Percentiles rank a stretch among this genome's conserved stretches.
Conservation (phyloP, 1,284 basidiomycete genomes). For the Ganoderma lingzhi region DNA sequence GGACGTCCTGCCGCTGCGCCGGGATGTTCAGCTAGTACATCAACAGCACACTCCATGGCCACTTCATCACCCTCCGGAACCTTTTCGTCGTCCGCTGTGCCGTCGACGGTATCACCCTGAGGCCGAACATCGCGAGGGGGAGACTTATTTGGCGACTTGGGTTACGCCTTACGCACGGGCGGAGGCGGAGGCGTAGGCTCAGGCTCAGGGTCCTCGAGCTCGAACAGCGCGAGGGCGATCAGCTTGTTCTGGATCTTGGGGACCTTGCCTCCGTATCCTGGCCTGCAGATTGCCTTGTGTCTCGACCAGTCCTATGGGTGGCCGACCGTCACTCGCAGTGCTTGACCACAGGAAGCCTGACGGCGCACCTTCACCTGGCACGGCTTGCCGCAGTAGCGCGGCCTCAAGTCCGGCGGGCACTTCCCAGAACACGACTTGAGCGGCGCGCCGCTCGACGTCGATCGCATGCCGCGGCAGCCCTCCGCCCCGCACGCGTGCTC, state of each 20-base stretch:
- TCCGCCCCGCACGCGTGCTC: not conserved
- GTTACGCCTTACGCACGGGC: not conserved
- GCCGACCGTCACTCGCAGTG: not conserved
- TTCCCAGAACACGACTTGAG: not conserved
- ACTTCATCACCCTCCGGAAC: not conserved
- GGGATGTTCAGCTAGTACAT: not conserved
- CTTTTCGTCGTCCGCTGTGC: not conserved
- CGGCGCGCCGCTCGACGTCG: not conserved
- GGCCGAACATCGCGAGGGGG: not conserved
- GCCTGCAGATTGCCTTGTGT: not conserved
- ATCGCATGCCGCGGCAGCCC: not conserved
- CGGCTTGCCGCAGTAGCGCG: conserved; percentile 4
- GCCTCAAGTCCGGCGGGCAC: not conserved
- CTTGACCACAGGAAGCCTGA: too few relatives aligned
- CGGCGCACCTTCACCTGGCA: not conserved
- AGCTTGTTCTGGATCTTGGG: not conserved
- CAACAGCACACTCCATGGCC: not conserved
- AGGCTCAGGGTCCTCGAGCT: not conserved
- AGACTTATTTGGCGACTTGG: not conserved
- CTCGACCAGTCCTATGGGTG: not conserved
- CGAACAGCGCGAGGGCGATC: not conserved
- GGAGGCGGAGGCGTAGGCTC: not conserved
- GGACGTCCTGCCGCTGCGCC: not conserved
- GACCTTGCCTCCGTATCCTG: not conserved
- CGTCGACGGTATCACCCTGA: not conserved